Conservation (phyloP, 208 protist species). For the Wallacemonas collosoma region DNA sequence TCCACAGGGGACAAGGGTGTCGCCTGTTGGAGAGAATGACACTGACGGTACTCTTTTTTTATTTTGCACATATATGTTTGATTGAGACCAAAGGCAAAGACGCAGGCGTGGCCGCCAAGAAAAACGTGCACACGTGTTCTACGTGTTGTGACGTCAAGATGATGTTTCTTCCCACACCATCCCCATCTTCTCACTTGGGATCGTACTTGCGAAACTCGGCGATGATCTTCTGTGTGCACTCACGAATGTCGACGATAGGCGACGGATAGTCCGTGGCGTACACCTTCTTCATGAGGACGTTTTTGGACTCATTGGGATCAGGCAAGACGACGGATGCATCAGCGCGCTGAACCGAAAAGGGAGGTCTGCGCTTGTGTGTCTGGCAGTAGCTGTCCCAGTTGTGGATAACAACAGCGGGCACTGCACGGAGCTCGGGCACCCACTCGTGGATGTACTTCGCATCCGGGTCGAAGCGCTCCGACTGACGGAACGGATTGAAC, state of each 20-base stretch:
- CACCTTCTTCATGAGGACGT: constrained; percentile 13
- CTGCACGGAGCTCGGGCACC: constrained; percentile 68
- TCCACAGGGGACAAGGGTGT: too few species aligned
- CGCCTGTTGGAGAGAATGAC: too few species aligned
- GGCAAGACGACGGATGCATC: neutral
- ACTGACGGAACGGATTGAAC: constrained; percentile 82
- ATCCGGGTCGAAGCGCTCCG: constrained; percentile 58
- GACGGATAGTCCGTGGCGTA: constrained; percentile 49
- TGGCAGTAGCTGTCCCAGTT: constrained; percentile 66
- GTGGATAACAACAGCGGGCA: constrained; percentile 62
- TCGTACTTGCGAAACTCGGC: constrained; percentile 45
- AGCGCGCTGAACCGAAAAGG: neutral
- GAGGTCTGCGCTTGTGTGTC: constrained; percentile 22
- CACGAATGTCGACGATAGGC: constrained; percentile 70
- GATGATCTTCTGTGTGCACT: constrained; percentile 48
- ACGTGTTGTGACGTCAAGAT: too few species aligned
- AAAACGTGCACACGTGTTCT: too few species aligned
- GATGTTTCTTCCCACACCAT: too few species aligned
- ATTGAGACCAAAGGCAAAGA: too few species aligned
- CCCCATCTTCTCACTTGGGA: constrained; percentile 1
- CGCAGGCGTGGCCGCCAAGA: too few species aligned
- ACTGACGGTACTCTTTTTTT: too few species aligned
- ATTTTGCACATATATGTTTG: too few species aligned
- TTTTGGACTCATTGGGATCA: neutral
- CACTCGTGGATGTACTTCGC: constrained; percentile 67